Evolutionary conservation across 2,329 filamentous ascomycete species (phyloP).

Genomic region (Incumbomyces lentus): DNA sequence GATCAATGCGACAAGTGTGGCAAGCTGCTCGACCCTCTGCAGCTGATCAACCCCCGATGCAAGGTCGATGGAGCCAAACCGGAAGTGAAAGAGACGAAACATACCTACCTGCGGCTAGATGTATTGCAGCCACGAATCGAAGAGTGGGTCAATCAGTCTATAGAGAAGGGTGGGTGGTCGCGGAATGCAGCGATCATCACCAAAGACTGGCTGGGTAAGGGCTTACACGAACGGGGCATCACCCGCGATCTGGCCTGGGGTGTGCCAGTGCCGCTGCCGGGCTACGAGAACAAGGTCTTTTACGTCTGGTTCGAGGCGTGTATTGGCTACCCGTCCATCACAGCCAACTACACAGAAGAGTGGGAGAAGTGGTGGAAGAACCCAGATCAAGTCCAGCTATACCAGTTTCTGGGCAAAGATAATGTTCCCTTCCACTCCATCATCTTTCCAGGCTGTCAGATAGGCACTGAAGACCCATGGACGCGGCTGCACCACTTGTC

Average conservation of each 20-base stretch:
- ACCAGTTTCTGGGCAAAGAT: conserved; percentile 94
- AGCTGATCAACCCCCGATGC: conserved; percentile 76
- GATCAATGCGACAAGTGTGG: conserved; percentile 71
- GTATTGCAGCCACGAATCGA: conserved; percentile 68
- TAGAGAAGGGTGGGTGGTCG: conserved; percentile 52
- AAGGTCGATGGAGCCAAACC: conserved; percentile 82
- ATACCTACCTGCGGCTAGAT: conserved; percentile 81
- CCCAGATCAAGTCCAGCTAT: conserved; percentile 75
- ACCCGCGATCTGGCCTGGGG: conserved; percentile 92
- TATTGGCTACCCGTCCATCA: conserved; percentile 93
- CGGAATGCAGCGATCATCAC: conserved; percentile 36
- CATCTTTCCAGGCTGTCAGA: conserved; percentile 78
- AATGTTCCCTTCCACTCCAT: conserved; percentile 82
- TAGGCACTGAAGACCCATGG: conserved; percentile 78
- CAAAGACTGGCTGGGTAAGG: conserved; percentile 51
- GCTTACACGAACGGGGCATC: conserved; percentile 76
- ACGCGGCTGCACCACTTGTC: conserved; percentile 81
- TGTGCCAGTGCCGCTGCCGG: conserved; percentile 48
- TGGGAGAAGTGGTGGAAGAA: conserved; percentile 96
- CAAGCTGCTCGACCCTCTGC: conserved; percentile 58
- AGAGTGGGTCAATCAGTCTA: conserved; percentile 65
- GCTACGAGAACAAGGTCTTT: conserved; percentile 67
- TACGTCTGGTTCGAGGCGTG: conserved; percentile 92
- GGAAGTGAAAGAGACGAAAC: conserved; percentile 71
- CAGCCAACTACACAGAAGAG: conserved; percentile 74